phyloP scores from a whole-genome alignment of 352 stramenopile genomes.

The Globisporangium nunn region DNA sequence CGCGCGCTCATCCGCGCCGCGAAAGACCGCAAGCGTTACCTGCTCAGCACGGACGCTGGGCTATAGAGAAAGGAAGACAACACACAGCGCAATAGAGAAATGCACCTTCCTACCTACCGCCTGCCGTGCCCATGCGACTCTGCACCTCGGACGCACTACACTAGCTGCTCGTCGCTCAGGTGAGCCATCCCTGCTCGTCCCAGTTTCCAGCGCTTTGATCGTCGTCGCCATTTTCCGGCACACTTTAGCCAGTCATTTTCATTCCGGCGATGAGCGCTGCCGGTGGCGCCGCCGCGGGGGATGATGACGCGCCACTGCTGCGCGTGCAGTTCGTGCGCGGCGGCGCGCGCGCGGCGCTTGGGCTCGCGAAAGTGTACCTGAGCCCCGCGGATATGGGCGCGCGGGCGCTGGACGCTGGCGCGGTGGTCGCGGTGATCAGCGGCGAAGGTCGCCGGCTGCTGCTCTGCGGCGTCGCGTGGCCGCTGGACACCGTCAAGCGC shows the following conservation, averaged over 20 bases:
- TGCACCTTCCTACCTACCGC: neutral
- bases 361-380: constrained; percentile 65
- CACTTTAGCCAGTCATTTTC: neutral
- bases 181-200: too few relatives aligned
- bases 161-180: neutral
- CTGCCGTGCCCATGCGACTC: too few relatives aligned
- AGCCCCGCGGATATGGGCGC: constrained; percentile 45
- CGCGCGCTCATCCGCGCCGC: constrained; percentile 55
- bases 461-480: constrained; percentile 58
- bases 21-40: constrained; percentile 44
- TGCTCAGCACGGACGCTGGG: constrained; percentile 20
- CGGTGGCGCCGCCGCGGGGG: too few relatives aligned
- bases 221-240: neutral
- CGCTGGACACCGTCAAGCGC: constrained; percentile 68
- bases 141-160: too few relatives aligned
- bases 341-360: constrained; percentile 41
- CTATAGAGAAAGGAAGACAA: constrained; percentile 4
- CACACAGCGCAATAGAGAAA: constrained; percentile 1
- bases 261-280: neutral
- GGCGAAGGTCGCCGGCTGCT: constrained; percentile 19
- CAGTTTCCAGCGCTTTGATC: too few relatives aligned
- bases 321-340: constrained; percentile 58
- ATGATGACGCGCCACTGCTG: neutral
- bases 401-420: constrained; percentile 30
- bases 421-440: constrained; percentile 25